Conservation (phyloP, 495 filamentous ascomycete genomes). For the Aspergillus funiculosus region DNA sequence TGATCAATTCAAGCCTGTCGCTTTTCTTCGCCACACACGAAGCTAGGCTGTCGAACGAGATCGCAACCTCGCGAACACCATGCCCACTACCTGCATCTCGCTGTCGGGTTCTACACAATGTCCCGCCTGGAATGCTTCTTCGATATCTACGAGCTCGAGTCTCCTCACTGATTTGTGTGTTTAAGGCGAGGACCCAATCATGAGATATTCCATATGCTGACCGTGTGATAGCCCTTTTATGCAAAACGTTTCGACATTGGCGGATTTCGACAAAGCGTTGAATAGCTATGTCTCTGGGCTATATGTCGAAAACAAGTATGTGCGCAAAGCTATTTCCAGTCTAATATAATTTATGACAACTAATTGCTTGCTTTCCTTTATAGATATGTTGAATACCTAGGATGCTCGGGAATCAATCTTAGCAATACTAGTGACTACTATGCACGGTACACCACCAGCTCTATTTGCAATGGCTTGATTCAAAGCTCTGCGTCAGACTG, state of each 20-base stretch:
- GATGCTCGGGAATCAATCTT: constrained; percentile 71
- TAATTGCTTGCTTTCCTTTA: constrained; percentile 15
- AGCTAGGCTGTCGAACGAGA: background rate
- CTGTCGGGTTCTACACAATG: constrained; percentile 74
- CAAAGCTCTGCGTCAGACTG: constrained; percentile 82
- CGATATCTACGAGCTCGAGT: constrained; percentile 65
- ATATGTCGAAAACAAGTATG: constrained; percentile 73
- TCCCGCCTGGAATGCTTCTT: constrained; percentile 74
- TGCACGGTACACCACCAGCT: constrained; percentile 86
- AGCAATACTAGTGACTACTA: constrained; percentile 81
- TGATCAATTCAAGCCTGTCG: background rate
- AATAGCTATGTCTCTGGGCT: constrained; percentile 63
- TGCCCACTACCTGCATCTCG: constrained; percentile 62
- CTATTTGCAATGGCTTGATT: constrained; percentile 91
- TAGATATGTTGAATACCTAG: constrained; percentile 54
- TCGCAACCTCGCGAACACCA: constrained; percentile 20
- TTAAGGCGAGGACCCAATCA: constrained; percentile 1
- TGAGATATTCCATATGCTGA: constrained; percentile 26
- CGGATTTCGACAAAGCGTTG: constrained; percentile 73
- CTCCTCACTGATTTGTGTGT: constrained; percentile 74
- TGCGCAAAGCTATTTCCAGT: too few species aligned
- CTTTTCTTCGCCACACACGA: constrained; percentile 1
- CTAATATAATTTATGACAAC: background rate
- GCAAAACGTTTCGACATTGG: constrained; percentile 65
- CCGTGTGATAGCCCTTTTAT: constrained; percentile 69